Base-by-base conservation (phyloP, 768 basidiomycete species). In the Pleurotus ostreatus region DNA sequence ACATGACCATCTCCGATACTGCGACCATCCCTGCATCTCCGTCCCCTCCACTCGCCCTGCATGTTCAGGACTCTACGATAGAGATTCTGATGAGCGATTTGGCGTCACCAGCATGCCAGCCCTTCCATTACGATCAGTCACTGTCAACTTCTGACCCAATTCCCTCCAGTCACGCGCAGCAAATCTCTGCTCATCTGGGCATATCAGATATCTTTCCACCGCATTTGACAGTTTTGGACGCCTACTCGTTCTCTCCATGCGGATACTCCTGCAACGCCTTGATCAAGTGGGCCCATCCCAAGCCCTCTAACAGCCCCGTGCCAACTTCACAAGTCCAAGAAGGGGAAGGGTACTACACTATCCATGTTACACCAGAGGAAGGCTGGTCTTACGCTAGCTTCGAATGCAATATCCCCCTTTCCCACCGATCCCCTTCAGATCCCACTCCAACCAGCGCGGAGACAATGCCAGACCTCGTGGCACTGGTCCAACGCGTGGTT, bases 321-420 rank as follows among this genome's bases (percentile, higher is more conserved):
- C 30, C 47, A 30, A 38, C 55, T 5, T 46, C 59, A 25, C 55
- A 47, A 47, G 22, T 8, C 59, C 7, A 64, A 62, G 55, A 55
- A 15, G 84, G 84, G 13, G 97, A 98, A 70, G 93, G 96, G 39
- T 99, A 99, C 71, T 98, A 92, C 69, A 98, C 94, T 5, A 96
- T 99, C 55, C 97, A 99, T 68, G 96, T 98, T 58, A 99, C 97
- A 0, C 97, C 97, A 23, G 97, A 98, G 71, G 86, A 91, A 64
- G 96, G 92, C 55, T 98, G 94, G 90, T 97, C 94, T 46, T 99
- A 97, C 70, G 97, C 97, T 60, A 93, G 90, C 65, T 98, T 99
- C 75, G 97, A 99, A 73, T 96, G 93, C 75, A 99, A 99, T 71
- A 84, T 97, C n/a, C 92, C 92, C 3, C 75, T 88, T 44, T 20